phyloP scores from a whole-genome alignment of 1,139 yeast genomes.

The Pichia sp. region DNA sequence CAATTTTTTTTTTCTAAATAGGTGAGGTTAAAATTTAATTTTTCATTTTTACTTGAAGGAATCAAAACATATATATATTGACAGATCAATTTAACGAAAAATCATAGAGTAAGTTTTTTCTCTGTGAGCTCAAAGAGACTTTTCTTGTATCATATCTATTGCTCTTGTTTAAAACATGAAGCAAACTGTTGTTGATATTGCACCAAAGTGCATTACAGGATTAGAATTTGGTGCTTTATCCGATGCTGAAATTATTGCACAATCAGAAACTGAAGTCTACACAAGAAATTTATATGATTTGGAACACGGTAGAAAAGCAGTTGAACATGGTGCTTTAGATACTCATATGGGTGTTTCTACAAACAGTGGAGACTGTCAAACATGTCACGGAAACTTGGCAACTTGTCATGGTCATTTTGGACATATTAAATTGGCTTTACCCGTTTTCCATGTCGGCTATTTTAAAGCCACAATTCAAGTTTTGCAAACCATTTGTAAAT shows the following conservation, averaged over 20 bases:
- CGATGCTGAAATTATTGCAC: constrained; percentile 85
- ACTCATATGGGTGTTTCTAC: constrained; percentile 91
- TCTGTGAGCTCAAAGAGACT: no score
- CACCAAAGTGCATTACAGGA: constrained; percentile 88
- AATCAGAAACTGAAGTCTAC: constrained; percentile 88
- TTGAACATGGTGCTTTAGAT: constrained; percentile 82
- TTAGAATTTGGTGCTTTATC: constrained; percentile 89
- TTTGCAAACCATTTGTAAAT: constrained; percentile 86
- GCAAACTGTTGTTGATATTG: constrained; percentile 69
- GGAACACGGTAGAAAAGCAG: constrained; percentile 78
- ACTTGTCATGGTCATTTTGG: constrained; percentile 99
- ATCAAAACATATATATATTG: neutral
- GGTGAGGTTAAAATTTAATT: neutral
- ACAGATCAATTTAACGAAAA: no score
- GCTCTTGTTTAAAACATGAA: constrained; percentile 45
- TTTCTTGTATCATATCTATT: neutral
- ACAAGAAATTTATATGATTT: constrained; percentile 90
- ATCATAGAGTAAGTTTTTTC: no score
- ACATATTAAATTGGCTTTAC: constrained; percentile 84
- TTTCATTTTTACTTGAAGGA: neutral
- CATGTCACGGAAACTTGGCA: constrained; percentile 89
- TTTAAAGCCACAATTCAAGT: constrained; percentile 88
- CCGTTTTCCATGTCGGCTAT: constrained; percentile 96
- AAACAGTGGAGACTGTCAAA: constrained; percentile 74
- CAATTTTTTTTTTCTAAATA: neutral